These are phyloP conservation scores for Chaetomidium leptoderma DNA, from an alignment of 495 filamentous ascomycete species.

Conservation along the genomic window DNA sequence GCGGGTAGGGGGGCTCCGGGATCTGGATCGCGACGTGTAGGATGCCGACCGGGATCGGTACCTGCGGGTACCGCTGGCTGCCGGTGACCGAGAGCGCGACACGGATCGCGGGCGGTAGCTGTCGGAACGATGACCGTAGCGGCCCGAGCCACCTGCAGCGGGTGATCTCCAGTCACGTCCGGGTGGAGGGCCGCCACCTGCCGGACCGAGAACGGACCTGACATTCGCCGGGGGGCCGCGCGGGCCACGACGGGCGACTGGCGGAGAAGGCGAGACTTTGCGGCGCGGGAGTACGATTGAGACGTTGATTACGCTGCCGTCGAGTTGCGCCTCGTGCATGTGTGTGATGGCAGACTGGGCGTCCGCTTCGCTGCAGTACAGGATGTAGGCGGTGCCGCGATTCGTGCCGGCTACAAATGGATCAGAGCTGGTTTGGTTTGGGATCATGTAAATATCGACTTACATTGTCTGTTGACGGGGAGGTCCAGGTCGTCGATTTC, in stretches of 20 bases:
- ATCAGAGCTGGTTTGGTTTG: conserved; percentile 13
- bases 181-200: conserved; percentile 30
- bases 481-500: conserved; percentile 81
- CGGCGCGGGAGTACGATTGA: conserved; percentile 90
- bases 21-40: conserved; percentile 47
- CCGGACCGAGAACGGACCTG: conserved; percentile 21
- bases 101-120: conserved; percentile 50
- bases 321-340: conserved; percentile 97
- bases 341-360: conserved; percentile 88
- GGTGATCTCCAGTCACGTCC: conserved; percentile 34
- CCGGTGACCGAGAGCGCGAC: conserved; percentile 44
- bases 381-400: conserved; percentile 89
- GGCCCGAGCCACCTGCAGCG: conserved; percentile 30
- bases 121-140: conserved; percentile 46
- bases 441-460: conserved; percentile 23
- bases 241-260: conserved; percentile 46
- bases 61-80: conserved; percentile 34
- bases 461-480: conserved; percentile 83
- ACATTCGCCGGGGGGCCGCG: conserved; percentile 41
- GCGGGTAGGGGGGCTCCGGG: conserved; percentile 44
- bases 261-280: conserved; percentile 51
- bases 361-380: conserved; percentile 70
- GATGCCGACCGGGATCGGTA: conserved; percentile 51
- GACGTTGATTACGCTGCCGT: conserved; percentile 82
- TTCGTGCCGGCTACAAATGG: conserved; percentile 69